Evolutionary conservation across 1,139 yeast genomes (phyloP).

Genomic region (Meyerozyma guilliermondii): DNA sequence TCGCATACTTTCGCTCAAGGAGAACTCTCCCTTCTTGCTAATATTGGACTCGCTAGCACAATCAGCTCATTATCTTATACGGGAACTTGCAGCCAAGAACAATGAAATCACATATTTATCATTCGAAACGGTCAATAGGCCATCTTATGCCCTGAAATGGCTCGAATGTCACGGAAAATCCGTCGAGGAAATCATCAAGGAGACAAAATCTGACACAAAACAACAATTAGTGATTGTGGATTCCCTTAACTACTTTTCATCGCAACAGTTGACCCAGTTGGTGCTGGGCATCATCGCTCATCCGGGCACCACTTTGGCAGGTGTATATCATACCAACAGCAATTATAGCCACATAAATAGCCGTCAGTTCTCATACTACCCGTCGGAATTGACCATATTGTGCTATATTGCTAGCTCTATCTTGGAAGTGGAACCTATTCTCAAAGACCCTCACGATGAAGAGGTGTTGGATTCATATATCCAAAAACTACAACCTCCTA

Average conservation of each 20-base stretch:
- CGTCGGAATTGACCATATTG: slow-evolving; percentile 46
- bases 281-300: slow-evolving; percentile 45
- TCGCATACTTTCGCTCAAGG: slow-evolving; percentile 64
- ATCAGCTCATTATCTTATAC: slow-evolving; percentile 50
- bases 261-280: slow-evolving; percentile 45
- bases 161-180: slow-evolving; percentile 39
- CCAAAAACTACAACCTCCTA: slow-evolving; percentile 44
- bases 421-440: slow-evolving; percentile 50
- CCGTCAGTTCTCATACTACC: slow-evolving; percentile 35
- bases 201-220: slow-evolving; percentile 17
- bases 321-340: slow-evolving; percentile 51
- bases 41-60: slow-evolving; percentile 68
- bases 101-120: slow-evolving; percentile 47
- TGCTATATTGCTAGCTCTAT: slow-evolving; percentile 70
- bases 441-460: slow-evolving; percentile 28
- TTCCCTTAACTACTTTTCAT: slow-evolving; percentile 56
- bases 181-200: slow-evolving; percentile 17
- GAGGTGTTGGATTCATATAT: slow-evolving; percentile 44
- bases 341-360: slow-evolving; percentile 4
- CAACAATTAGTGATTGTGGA: slow-evolving; percentile 54
- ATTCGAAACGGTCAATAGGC: slow-evolving; percentile 55
- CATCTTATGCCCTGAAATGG: slow-evolving; percentile 44
- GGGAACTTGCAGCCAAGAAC: slow-evolving; percentile 49
- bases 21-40: slow-evolving; percentile 66
- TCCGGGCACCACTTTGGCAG: slow-evolving; percentile 53